Evolutionary conservation across 129 eudicot species (phyloP), one percentile per base, ranked within the genome.

Genomic region (Heracleum sosnowskyi): DNA sequence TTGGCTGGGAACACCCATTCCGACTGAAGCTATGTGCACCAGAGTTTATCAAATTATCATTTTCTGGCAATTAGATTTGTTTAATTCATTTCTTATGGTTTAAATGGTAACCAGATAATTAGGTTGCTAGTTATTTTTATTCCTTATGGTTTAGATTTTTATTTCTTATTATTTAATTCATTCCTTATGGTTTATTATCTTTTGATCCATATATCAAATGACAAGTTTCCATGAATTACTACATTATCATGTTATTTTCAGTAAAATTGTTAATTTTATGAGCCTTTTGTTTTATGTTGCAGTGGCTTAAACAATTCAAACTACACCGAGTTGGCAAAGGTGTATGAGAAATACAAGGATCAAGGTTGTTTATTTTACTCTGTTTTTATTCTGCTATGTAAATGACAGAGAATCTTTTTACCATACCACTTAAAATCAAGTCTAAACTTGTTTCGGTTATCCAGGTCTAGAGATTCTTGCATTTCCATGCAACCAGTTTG

Each of bases 401-500:
- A 73, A 29, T 9, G 46, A 39, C 31, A 73, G 0, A 24, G 8
- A 39, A 57, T 20, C 10, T n/a, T 9, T 55, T 7, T 24, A 26
- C 26, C 68, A 26, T 9, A 1, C 13, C 68, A 60, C 15, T 60
- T 60, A 3, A 60, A 26, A 33, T 60, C n/a, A n/a, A n/a, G n/a
- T n/a, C n/a, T n/a, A n/a, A n/a, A 60, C 68, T 9, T 60, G 31
- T 51, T 79, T 8, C 46, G 34, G 55, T 49, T 18, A 69, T 86
- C 44, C 81, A 94, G 98, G 98, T 41, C 74, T 91, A n/a, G 97
- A 94, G 97, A 86, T 94, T 77, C 91, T 94, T 35, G 98, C 96
- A 28, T 94, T 94, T 73, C 98, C 98, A 28, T 89, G 96, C 90
- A 94, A 94, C 82, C 98, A 94, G 80, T 94, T 94, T 82, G 92